phyloP scores from a whole-genome alignment of 768 basidiomycete genomes.

The Butyriboletus loyo region DNA sequence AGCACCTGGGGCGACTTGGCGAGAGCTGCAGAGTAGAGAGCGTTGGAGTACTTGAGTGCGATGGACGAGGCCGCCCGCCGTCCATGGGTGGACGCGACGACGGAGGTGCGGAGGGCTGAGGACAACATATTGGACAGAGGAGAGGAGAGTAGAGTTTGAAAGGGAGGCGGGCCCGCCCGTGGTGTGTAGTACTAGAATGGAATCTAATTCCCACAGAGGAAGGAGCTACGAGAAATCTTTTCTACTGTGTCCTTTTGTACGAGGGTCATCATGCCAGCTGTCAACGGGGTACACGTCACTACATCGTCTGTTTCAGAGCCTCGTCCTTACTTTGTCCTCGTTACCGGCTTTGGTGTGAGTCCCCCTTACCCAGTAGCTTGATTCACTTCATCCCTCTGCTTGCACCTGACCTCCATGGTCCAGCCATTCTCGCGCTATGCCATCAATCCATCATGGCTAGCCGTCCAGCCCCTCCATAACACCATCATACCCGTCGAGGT shows the following conservation, averaged over 20 bases:
- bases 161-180: slow-evolving; percentile 10
- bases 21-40: slow-evolving; percentile 77
- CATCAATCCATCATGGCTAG: slow-evolving; percentile 72
- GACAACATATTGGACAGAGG: slow-evolving; percentile 48
- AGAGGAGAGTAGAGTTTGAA: background rate
- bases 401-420: slow-evolving; percentile 20
- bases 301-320: slow-evolving; percentile 22
- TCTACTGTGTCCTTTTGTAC: background rate
- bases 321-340: slow-evolving; percentile 42
- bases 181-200: background rate
- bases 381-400: slow-evolving; percentile 20
- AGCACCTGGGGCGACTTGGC: slow-evolving; percentile 80
- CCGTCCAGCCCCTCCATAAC: slow-evolving; percentile 62
- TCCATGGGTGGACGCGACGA: slow-evolving; percentile 39
- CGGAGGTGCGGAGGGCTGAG: slow-evolving; percentile 50
- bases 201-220: slow-evolving; percentile 5
- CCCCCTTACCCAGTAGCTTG: slow-evolving; percentile 20
- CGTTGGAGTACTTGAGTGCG: slow-evolving; percentile 81
- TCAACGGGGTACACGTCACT: slow-evolving; percentile 17
- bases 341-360: slow-evolving; percentile 57
- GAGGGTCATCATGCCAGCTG: slow-evolving; percentile 28
- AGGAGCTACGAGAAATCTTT: background rate
- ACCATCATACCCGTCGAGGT: slow-evolving; percentile 43
- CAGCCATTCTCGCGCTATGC: slow-evolving; percentile 56
- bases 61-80: slow-evolving; percentile 73